Evolutionary conservation across 768 basidiomycete genomes (phyloP).

Genomic region (Leccinellum albellum): DNA sequence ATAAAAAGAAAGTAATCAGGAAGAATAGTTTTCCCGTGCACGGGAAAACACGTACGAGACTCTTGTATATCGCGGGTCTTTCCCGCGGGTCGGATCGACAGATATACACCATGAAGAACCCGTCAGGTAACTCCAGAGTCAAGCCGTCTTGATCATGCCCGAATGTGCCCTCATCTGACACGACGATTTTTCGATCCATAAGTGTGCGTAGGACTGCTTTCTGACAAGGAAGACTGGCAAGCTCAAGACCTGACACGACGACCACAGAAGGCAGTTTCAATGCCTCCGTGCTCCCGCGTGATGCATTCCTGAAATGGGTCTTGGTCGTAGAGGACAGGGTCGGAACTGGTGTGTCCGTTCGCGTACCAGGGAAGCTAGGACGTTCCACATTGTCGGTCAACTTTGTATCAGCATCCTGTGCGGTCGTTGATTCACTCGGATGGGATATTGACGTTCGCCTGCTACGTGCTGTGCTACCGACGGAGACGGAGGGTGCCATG

Average conservation of each 20-base stretch:
- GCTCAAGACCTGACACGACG: conserved; percentile 69
- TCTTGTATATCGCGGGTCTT: conserved; percentile 61
- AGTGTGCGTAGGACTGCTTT: conserved; percentile 53
- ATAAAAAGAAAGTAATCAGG: conserved; percentile 5
- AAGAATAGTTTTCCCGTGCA: background rate
- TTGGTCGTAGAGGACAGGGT: conserved; percentile 10
- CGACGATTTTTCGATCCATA: conserved; percentile 45
- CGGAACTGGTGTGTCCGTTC: conserved; percentile 16
- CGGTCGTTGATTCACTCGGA: conserved; percentile 15
- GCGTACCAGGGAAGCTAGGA: conserved; percentile 9
- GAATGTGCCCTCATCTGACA: conserved; percentile 29
- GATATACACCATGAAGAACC: conserved; percentile 71
- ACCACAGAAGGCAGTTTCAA: conserved; percentile 52
- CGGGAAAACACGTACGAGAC: conserved; percentile 49
- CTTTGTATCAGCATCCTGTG: conserved; percentile 9
- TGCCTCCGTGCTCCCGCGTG: conserved; percentile 16
- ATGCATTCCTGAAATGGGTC: conserved; percentile 10
- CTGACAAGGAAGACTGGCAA: conserved; percentile 52
- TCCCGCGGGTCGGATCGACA: conserved; percentile 62
- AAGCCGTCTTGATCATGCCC: conserved; percentile 25
- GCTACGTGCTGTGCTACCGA: conserved; percentile 23
- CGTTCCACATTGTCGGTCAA: conserved; percentile 2
- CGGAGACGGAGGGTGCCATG: conserved; percentile 11
- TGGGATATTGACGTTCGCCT: conserved; percentile 25
- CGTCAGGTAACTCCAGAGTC: conserved; percentile 46